phyloP scores from a whole-genome alignment of 176 grass and related monocot species.

The Musa schizocarpa region DNA sequence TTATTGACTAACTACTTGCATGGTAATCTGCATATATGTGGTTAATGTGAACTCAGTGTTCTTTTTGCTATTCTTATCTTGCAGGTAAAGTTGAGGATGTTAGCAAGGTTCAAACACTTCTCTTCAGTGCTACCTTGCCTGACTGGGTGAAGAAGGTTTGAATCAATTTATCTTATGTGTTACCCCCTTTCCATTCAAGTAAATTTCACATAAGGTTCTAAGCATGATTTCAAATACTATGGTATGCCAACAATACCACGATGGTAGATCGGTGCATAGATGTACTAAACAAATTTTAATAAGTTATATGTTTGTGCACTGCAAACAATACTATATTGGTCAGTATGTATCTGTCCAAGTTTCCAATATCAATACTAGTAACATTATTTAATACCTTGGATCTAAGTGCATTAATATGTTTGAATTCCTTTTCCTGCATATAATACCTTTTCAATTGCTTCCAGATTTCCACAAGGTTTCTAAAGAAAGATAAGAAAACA shows the following conservation, averaged over 20 bases:
- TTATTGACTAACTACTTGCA: no score
- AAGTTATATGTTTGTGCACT: background rate
- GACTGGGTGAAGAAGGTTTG: constrained; percentile 81
- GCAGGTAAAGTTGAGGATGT: constrained; percentile 82
- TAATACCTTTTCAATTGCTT: constrained; percentile 14
- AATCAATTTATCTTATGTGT: background rate
- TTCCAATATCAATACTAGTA: no score
- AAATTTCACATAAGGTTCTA: background rate
- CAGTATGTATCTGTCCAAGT: no score
- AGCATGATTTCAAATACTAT: background rate
- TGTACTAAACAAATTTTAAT: background rate
- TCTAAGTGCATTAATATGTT: background rate
- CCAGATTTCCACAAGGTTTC: constrained; percentile 76
- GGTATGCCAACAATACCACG: background rate
- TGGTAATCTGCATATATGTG: no score
- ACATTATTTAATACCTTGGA: no score
- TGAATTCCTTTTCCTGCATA: constrained; percentile 4
- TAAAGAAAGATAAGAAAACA: constrained; percentile 73
- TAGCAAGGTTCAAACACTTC: constrained; percentile 87
- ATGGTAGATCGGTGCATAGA: background rate
- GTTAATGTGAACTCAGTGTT: no score
- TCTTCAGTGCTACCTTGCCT: constrained; percentile 91
- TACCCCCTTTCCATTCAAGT: background rate
- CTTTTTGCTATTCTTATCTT: background rate
- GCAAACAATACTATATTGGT: no score